phyloP scores from a whole-genome alignment of 179 eudicot genomes.

The Patellifolia procumbens region DNA sequence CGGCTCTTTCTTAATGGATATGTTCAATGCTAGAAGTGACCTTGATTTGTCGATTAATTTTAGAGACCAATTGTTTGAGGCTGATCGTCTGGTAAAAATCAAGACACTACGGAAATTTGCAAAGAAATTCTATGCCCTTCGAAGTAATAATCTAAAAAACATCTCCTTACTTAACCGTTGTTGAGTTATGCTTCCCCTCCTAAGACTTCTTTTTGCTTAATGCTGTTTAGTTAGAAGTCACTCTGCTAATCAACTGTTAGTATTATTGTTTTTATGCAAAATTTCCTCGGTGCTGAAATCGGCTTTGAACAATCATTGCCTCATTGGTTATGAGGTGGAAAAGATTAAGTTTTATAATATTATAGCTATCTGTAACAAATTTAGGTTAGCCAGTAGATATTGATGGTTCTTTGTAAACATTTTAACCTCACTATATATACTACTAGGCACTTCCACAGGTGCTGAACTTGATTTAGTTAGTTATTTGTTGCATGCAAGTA shows the following conservation, averaged over 20 bases:
- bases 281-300: neutral
- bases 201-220: neutral
- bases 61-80: constrained; percentile 29
- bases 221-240: neutral
- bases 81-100: constrained; percentile 53
- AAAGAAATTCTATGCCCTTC: constrained; percentile 54
- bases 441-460: neutral
- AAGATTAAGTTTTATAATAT: neutral
- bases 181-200: constrained; percentile 2
- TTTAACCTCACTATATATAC: neutral
- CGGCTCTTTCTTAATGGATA: constrained; percentile 86
- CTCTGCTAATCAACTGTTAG: neutral
- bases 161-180: constrained; percentile 5
- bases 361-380: neutral
- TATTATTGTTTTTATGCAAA: neutral
- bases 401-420: neutral
- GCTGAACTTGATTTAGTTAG: neutral
- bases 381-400: neutral
- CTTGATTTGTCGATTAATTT: constrained; percentile 88
- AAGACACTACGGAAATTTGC: constrained; percentile 65
- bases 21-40: constrained; percentile 77
- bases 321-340: neutral
- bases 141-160: constrained; percentile 46
- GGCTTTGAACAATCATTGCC: neutral
- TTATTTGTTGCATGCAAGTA: neutral